A percentile compares a stretch with the other conserved stretches of the same genome.
phyloP scores from a whole-genome alignment of 768 basidiomycete genomes.

The Hygrophoropsis aurantiaca region DNA sequence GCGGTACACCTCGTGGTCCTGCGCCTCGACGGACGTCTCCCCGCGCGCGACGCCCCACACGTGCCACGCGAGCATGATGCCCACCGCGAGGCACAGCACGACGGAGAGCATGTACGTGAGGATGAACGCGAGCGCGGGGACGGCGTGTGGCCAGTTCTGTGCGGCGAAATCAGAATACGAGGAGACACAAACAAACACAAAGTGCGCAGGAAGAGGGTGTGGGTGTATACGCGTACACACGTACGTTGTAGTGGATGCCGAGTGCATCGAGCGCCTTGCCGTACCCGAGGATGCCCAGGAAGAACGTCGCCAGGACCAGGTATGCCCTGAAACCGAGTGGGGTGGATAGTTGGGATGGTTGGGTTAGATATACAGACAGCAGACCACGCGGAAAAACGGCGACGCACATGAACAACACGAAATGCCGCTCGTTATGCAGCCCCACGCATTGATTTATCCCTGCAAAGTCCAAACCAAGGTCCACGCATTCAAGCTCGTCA shows the following conservation, averaged over 20 bases:
- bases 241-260: constrained; percentile 49
- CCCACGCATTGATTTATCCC: constrained; percentile 99
- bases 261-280: constrained; percentile 55
- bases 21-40: constrained; percentile 89
- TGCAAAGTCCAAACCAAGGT: too few relatives aligned
- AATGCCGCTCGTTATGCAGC: constrained; percentile 92
- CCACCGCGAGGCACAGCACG: constrained; percentile 75
- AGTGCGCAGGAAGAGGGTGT: too few relatives aligned
- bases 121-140: constrained; percentile 70
- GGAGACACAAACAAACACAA: too few relatives aligned
- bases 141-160: constrained; percentile 54
- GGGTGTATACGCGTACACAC: too few relatives aligned
- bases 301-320: constrained; percentile 70
- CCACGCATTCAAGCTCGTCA: constrained; percentile 3
- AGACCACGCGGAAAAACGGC: too few relatives aligned
- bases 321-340: constrained; percentile 72
- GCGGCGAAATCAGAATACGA: too few relatives aligned
- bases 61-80: constrained; percentile 73
- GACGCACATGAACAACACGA: constrained; percentile 88
- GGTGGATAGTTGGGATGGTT: background rate
- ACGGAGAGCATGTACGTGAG: constrained; percentile 73
- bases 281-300: constrained; percentile 65
- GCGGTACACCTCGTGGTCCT: constrained; percentile 81
- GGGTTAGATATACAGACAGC: background rate
- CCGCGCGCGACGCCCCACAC: constrained; percentile 67